Conservation (phyloP, 305 asterid genomes). For the Fraxinus floribunda region DNA sequence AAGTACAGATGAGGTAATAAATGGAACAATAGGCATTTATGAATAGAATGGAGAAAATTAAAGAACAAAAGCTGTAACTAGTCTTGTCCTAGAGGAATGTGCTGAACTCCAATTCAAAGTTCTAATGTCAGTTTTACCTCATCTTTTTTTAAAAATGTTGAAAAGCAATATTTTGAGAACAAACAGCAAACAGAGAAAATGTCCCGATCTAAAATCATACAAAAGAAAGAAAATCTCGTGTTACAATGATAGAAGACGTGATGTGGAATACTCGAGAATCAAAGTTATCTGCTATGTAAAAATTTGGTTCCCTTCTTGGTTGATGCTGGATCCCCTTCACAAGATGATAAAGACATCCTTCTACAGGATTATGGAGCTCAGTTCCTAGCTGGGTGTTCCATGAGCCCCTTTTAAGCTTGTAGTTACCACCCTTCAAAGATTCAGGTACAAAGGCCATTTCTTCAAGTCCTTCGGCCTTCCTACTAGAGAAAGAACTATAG, state of each 20-base stretch:
- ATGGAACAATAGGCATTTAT: neutral
- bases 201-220: neutral
- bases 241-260: neutral
- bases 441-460: neutral
- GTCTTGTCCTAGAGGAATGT: neutral
- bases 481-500: no score
- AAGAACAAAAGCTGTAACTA: neutral
- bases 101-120: neutral
- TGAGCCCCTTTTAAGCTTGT: neutral
- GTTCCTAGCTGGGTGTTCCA: constrained; percentile 6
- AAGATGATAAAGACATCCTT: neutral
- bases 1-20: neutral
- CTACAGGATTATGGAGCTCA: neutral
- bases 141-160: neutral
- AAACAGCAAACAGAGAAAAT: neutral
- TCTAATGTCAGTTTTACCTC: neutral
- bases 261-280: neutral
- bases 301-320: neutral
- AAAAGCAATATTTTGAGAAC: neutral
- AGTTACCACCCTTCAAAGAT: neutral
- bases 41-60: neutral
- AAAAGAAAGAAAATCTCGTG: neutral
- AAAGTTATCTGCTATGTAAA: neutral
- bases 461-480: neutral
- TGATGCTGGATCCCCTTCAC: neutral